Evolutionary conservation across 2,329 filamentous ascomycete genomes (phyloP).

Genomic region (Alternaria brassicae): DNA sequence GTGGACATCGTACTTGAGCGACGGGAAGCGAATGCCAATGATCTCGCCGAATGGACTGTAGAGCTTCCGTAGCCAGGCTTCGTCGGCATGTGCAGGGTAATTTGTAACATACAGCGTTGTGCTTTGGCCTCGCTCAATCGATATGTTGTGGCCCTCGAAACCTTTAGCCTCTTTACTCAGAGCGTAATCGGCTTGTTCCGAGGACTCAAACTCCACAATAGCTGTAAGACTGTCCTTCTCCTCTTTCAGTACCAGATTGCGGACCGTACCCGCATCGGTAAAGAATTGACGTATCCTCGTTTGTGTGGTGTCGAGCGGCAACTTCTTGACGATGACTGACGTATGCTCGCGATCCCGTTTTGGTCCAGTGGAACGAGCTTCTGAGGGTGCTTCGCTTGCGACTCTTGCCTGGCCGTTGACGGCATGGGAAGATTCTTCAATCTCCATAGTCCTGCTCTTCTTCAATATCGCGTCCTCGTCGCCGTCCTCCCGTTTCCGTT

Average conservation of each 20-base stretch:
- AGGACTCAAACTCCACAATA: constrained; percentile 82
- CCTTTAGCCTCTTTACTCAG: constrained; percentile 81
- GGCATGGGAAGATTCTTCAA: constrained; percentile 14
- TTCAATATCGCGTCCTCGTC: constrained; percentile 67
- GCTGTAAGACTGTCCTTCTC: constrained; percentile 71
- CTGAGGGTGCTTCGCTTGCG: constrained; percentile 47
- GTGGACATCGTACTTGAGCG: constrained; percentile 84
- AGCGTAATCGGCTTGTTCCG: constrained; percentile 82
- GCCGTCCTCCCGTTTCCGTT: constrained; percentile 75
- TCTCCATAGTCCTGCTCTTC: constrained; percentile 64
- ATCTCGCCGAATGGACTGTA: constrained; percentile 79
- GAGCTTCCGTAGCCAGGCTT: constrained; percentile 70
- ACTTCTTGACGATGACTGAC: constrained; percentile 78
- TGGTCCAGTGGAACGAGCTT: constrained; percentile 45
- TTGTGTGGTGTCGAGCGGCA: constrained; percentile 74
- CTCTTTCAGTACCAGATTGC: constrained; percentile 72
- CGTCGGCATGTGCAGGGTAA: constrained; percentile 79
- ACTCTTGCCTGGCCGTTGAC: constrained; percentile 27
- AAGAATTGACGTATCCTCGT: constrained; percentile 87
- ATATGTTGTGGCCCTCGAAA: constrained; percentile 75
- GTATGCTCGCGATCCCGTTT: constrained; percentile 92
- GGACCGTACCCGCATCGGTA: constrained; percentile 85
- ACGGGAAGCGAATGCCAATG: constrained; percentile 86
- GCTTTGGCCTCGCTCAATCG: constrained; percentile 75
- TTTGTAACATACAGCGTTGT: constrained; percentile 91